Evolutionary conservation across 164 flowering plant genomes (phyloP), one percentile per base, ranked within the genome.

Genomic region (Buxus sempervirens): DNA sequence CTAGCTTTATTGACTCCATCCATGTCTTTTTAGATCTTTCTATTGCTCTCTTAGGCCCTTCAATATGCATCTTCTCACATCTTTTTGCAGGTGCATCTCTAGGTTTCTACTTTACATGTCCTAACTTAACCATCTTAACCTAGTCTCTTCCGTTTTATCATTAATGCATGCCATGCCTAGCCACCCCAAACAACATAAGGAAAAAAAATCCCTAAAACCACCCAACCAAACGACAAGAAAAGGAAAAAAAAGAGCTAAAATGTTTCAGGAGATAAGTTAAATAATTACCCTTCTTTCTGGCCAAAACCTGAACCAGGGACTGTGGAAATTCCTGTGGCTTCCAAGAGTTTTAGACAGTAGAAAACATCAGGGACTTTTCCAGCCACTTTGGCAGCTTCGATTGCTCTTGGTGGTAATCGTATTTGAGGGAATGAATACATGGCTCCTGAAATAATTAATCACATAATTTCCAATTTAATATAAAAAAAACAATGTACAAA

Each of bases 231-330:
- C n/a, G n/a, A n/a, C n/a, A 32, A 32, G 7, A 32, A 32, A 32
- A 32, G 7, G 7, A 32, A 32, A 32, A 32, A 32, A 32, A 32
- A 58, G 27, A 22, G 45, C 7, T 62, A 45, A 45, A 45, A 45
- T 10, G 51, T 45, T 45, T 45, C 51, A 45, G 51, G 18, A 45
- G 38, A 23, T 48, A 16, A 10, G 59, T 38, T 7, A 48, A 56
- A 53, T 38, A 64, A 15, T 75, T 85, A 95, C 98, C 96, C 99
- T 77, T 90, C 96, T 82, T 95, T 92, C 79, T 95, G 99, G 67
- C 99, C 99, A 70, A 95, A 95, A 61, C 99, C 99, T 56, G 99
- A 95, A 69, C 99, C 97, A 42, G 99, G 99, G 66, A 95, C 99
- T 7, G 97, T 92, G 64, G 99, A 95, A 58, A 95, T 95, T 80